Evolutionary conservation across 352 stramenopile species (phyloP).

Genomic region (Stramenopiles sp.): DNA sequence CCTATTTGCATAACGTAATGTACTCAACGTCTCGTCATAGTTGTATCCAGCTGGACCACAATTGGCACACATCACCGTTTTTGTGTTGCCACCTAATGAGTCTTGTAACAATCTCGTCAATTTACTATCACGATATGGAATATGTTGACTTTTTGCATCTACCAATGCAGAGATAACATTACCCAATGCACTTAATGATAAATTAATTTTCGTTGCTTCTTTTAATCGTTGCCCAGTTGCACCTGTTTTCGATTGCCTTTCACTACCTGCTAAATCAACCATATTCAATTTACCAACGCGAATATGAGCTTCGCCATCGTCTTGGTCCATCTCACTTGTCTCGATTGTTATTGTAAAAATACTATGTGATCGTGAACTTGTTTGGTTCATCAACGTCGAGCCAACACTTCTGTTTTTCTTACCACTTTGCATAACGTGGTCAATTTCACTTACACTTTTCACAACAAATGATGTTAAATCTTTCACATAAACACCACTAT

Average conservation of each 20-base stretch:
- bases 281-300: slow-evolving; percentile 26
- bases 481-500: neutral
- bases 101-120: slow-evolving; percentile 51
- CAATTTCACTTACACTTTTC: neutral
- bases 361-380: slow-evolving; percentile 86
- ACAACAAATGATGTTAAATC: neutral
- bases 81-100: slow-evolving; percentile 52
- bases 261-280: slow-evolving; percentile 30
- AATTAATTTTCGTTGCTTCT: slow-evolving; percentile 39
- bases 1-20: slow-evolving; percentile 56
- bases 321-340: neutral
- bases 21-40: slow-evolving; percentile 43
- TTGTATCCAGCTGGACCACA: slow-evolving; percentile 44
- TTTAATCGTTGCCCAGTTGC: slow-evolving; percentile 34
- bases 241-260: slow-evolving; percentile 36
- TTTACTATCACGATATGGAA: slow-evolving; percentile 61
- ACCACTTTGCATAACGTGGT: neutral
- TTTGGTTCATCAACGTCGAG: slow-evolving; percentile 92
- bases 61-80: slow-evolving; percentile 54
- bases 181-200: slow-evolving; percentile 32
- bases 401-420: slow-evolving; percentile 24
- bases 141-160: slow-evolving; percentile 32
- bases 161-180: slow-evolving; percentile 35
- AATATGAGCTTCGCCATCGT: neutral
- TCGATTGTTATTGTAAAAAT: slow-evolving; percentile 86